phyloP scores from a whole-genome alignment of 83 land plant genomes.

The Picea engelmannii region DNA sequence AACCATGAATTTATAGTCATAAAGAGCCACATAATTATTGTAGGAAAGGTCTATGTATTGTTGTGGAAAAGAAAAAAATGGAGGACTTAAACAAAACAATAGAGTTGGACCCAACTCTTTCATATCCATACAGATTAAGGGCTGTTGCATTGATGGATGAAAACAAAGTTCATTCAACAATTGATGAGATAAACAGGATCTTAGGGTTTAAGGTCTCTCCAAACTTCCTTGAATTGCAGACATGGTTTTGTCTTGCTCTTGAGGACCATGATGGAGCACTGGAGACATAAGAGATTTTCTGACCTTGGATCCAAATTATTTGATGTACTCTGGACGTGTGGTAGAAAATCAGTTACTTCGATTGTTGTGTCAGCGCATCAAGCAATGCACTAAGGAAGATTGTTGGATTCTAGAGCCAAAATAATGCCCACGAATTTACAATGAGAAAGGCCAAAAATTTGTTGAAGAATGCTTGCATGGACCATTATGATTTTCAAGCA shows the following conservation, averaged over 20 bases:
- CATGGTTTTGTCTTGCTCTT: conserved; percentile 73
- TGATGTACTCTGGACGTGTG: no score
- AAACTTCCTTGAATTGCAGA: conserved; percentile 83
- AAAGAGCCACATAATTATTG: no score
- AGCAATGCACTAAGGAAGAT: conserved; percentile 77
- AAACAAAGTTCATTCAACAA: conserved; percentile 62
- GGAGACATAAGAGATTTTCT: no score
- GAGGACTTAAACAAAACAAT: conserved; percentile 52
- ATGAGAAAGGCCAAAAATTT: no score
- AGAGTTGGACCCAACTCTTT: conserved; percentile 83
- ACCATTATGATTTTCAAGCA: no score
- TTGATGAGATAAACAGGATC: conserved; percentile 81
- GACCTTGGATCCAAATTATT: no score
- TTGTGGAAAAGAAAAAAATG: conserved; percentile 35
- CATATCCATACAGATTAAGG: conserved; percentile 88
- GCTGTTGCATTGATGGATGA: conserved; percentile 81
- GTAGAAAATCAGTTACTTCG: no score
- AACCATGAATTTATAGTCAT: no score
- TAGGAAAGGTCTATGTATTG: conserved; percentile 84
- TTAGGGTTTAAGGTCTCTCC: conserved; percentile 88
- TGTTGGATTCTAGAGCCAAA: conserved; percentile 64
- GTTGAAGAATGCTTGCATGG: no score
- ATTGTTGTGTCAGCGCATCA: conserved; percentile 24
- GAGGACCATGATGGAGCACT: conserved; percentile 80
- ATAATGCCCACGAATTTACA: no score